These are phyloP conservation scores for Calocybe indica DNA, from an alignment of 768 basidiomycete species.

Conservation along the genomic window DNA sequence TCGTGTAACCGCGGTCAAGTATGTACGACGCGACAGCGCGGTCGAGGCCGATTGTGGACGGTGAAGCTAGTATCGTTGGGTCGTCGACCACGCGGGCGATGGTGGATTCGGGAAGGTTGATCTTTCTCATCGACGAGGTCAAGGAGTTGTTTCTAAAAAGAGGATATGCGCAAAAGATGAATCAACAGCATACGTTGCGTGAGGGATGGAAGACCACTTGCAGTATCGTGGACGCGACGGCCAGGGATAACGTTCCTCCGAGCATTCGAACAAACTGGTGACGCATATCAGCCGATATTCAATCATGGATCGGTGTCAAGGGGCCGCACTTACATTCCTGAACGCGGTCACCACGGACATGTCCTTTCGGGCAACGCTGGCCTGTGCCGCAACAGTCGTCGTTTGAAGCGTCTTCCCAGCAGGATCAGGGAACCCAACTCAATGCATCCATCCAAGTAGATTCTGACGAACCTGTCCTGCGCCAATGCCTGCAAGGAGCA, in stretches of 20 bases:
- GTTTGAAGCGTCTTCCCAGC: slow-evolving; percentile 47
- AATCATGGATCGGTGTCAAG: neutral
- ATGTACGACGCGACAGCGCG: slow-evolving; percentile 29
- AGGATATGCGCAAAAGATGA: neutral
- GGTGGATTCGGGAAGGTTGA: slow-evolving; percentile 28
- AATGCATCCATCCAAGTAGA: slow-evolving; percentile 6
- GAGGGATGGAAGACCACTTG: slow-evolving; percentile 13
- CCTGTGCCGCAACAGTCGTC: slow-evolving; percentile 68
- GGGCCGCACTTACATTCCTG: slow-evolving; percentile 39
- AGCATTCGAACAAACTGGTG: slow-evolving; percentile 59
- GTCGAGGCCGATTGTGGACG: slow-evolving; percentile 29
- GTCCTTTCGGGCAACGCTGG: slow-evolving; percentile 61
- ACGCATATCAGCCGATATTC: neutral
- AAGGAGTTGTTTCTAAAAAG: slow-evolving; percentile 43
- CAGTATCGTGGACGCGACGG: slow-evolving; percentile 57
- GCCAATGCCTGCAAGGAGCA: slow-evolving; percentile 54
- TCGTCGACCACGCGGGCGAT: slow-evolving; percentile 44
- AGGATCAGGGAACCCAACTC: neutral
- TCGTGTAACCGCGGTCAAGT: slow-evolving; percentile 43
- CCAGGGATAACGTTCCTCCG: slow-evolving; percentile 64
- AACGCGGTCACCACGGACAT: slow-evolving; percentile 75
- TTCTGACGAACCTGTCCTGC: slow-evolving; percentile 46
- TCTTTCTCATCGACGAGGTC: slow-evolving; percentile 28
- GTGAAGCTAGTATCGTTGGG: slow-evolving; percentile 30
- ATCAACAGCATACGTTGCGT: neutral